These are phyloP conservation scores for Populus ilicifolia DNA, from an alignment of 345 rosid species.

Conservation along the genomic window DNA sequence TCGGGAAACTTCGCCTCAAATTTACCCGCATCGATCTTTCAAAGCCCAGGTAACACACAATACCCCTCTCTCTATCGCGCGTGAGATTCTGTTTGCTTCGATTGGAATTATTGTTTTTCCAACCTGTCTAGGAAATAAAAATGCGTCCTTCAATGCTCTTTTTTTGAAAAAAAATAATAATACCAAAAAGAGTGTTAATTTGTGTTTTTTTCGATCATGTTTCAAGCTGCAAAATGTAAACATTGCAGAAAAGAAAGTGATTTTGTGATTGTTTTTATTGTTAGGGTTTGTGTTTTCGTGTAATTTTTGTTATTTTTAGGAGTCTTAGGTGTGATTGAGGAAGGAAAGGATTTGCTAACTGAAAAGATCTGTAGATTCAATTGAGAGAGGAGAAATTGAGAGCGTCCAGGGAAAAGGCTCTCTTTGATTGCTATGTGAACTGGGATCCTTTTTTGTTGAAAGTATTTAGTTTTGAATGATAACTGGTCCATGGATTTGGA, in stretches of 20 bases:
- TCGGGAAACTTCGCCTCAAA: conserved; percentile 19
- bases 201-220: not conserved
- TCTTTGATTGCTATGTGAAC: not conserved
- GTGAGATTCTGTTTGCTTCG: conserved; percentile 3
- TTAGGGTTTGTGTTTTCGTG: not conserved
- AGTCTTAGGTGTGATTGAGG: conserved; percentile 13
- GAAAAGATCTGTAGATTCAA: conserved; percentile 19
- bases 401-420: not conserved
- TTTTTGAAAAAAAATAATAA: no score
- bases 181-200: not conserved
- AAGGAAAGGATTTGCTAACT: conserved; percentile 17
- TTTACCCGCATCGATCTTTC: not conserved
- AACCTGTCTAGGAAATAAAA: no score
- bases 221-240: not conserved
- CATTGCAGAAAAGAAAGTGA: not conserved
- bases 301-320: conserved; percentile 1
- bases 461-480: conserved; percentile 27
- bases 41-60: conserved; percentile 15
- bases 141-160: no score
- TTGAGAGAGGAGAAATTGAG: conserved; percentile 21
- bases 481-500: conserved; percentile 50
- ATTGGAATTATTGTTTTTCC: not conserved
- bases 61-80: not conserved
- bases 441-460: not conserved
- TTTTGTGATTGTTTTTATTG: not conserved